These are phyloP conservation scores for Catunica adiposa DNA, from an alignment of 2,329 filamentous ascomycete genomes.

Conservation along the genomic window DNA sequence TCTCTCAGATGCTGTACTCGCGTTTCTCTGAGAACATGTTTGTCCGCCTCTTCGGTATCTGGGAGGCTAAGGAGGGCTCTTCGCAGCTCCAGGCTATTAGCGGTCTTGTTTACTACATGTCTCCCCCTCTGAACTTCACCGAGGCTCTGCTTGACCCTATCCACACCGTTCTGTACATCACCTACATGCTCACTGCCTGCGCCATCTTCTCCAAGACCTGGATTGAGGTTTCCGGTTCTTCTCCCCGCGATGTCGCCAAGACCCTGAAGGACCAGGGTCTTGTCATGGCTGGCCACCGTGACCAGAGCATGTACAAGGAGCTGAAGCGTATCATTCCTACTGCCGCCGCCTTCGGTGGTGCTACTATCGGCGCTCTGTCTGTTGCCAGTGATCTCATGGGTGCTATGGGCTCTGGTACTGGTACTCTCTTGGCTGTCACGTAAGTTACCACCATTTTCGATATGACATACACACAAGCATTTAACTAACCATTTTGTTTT, in stretches of 20 bases:
- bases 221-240: constrained; percentile 98
- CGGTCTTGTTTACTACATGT: constrained; percentile 99
- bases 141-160: constrained; percentile 93
- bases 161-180: constrained; percentile 87
- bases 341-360: constrained; percentile 93
- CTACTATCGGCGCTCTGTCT: constrained; percentile 94
- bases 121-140: constrained; percentile 90
- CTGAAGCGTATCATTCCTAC: constrained; percentile 98
- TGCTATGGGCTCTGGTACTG: constrained; percentile 87
- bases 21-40: constrained; percentile 98
- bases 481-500: constrained; percentile 21
- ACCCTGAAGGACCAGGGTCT: constrained; percentile 99
- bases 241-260: constrained; percentile 95
- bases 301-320: constrained; percentile 99
- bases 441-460: constrained; percentile 36
- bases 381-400: constrained; percentile 91
- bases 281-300: constrained; percentile 97
- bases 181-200: constrained; percentile 95
- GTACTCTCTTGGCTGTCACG: constrained; percentile 96
- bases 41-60: constrained; percentile 91
- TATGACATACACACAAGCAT: not conserved
- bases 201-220: constrained; percentile 99
- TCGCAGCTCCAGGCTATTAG: constrained; percentile 87
- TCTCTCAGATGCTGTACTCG: constrained; percentile 98
- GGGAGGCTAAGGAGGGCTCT: constrained; percentile 93